phyloP scores from a whole-genome alignment of 2,329 filamentous ascomycete species.

The Aureobasidium sp. region DNA sequence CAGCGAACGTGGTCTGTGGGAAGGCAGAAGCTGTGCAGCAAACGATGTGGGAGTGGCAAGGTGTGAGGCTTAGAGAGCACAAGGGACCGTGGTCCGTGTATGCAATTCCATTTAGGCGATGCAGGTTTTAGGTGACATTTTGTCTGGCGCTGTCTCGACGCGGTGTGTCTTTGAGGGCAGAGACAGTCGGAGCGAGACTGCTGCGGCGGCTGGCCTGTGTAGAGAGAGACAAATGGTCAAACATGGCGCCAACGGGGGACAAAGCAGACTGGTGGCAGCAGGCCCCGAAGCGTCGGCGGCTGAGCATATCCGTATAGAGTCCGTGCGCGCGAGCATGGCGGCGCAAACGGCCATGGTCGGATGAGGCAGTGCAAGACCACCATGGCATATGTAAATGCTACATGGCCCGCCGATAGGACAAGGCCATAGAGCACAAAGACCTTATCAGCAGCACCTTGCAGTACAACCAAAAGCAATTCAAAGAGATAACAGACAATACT shows the following conservation, averaged over 20 bases:
- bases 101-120: background rate
- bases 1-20: conserved; percentile 1
- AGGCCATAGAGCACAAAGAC: background rate
- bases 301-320: background rate
- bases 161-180: background rate
- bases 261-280: background rate
- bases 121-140: background rate
- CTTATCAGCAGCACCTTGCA: background rate
- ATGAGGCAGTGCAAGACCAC: background rate
- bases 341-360: background rate
- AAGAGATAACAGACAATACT: background rate
- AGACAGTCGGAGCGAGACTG: background rate
- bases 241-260: background rate
- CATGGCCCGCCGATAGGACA: background rate
- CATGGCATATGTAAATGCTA: background rate
- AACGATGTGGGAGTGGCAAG: background rate
- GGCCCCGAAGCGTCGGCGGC: background rate
- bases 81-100: background rate
- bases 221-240: background rate
- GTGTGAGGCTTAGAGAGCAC: background rate
- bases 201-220: background rate
- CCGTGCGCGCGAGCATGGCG: background rate
- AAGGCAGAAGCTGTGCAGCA: background rate
- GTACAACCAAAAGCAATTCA: background rate
- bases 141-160: background rate